phyloP scores from a whole-genome alignment of 176 grass and related monocot species.

The Puccinellia tenuiflora region DNA sequence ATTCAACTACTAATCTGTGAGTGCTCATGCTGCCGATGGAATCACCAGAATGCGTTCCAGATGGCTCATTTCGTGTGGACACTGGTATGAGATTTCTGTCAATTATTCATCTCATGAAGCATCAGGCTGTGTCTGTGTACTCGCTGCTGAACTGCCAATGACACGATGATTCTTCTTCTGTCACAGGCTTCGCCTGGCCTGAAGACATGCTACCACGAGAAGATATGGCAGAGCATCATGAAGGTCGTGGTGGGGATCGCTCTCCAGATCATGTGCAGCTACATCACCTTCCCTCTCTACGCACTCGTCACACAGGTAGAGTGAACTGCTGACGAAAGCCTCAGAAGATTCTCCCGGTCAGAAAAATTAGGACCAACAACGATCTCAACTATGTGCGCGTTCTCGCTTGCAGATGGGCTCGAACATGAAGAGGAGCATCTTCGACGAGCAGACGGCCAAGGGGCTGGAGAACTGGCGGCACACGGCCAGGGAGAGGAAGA shows the following conservation, averaged over 20 bases:
- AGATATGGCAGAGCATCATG: constrained; percentile 28
- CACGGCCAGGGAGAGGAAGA: constrained; percentile 47
- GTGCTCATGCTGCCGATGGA: not conserved
- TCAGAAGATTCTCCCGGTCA: too few relatives aligned
- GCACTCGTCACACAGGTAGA: constrained; percentile 84
- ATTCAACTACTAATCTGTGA: not conserved
- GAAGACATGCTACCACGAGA: constrained; percentile 48
- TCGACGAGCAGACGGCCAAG: constrained; percentile 84
- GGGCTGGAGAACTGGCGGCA: constrained; percentile 66
- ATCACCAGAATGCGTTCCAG: constrained; percentile 81
- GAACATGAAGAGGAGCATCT: constrained; percentile 86
- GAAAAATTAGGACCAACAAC: too few relatives aligned
- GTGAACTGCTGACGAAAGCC: too few relatives aligned
- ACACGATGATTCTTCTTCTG: not conserved
- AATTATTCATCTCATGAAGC: not conserved
- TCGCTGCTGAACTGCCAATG: not conserved
- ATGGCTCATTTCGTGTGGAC: constrained; percentile 86
- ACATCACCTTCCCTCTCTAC: constrained; percentile 91
- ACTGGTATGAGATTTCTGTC: constrained; percentile 28
- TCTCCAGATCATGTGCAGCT: constrained; percentile 85
- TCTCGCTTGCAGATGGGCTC: constrained; percentile 99
- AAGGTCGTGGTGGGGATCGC: constrained; percentile 46
- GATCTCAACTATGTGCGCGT: too few relatives aligned
- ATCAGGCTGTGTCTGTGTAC: not conserved
- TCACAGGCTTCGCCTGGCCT: constrained; percentile 48